Evolutionary conservation across 1,284 basidiomycete species (phyloP), one percentile per base, ranked within the genome.

Genomic region (Pseudomicrostroma phylloplanum): DNA sequence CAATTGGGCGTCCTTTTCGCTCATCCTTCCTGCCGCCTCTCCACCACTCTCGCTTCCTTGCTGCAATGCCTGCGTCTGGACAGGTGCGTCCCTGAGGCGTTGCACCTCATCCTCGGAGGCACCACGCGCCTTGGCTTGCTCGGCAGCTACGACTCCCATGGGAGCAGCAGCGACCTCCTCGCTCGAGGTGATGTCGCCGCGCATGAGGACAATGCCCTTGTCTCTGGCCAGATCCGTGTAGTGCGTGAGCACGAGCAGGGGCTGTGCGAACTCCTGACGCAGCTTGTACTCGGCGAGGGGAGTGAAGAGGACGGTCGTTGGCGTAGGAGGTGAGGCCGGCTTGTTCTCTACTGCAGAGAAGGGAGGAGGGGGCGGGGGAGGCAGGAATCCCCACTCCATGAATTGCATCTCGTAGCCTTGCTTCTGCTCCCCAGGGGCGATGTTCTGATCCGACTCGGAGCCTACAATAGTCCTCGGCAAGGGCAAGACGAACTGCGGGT

Each of bases 231-330:
- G 81, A 76, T 98, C 94, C 46, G 93, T 89, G 81, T 97, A 96
- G 79, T 91, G 87, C 6, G 94, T 96, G 55, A 97, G 78, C 41
- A 91, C 89, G 26, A 99, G 84, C 74, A 90, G 89, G 0, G 94
- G 93, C 42, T 92, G 92, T 2, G 94, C 91, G 80, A 89, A 97
- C 54, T 89, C 85, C 66, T 86, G 85, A 39, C 89, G 87, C 62
- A 87, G 82, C 81, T 97, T 96, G 85, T 92, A 98, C 81, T 97
- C 94, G 70, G 90, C 89, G 57, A 97, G 83, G 3, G 94, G 90
- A 0, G 94, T 94, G 82, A 96, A 96, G 58, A 98, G 84, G 48
- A 94, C 84, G 0, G 91, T 76, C 11, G 67, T 65, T 0, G 69
- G 67, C 1, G 65, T 55, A 8, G 67, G 67, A 36, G 30, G n/a